Evolutionary conservation across 768 basidiomycete genomes (phyloP), one percentile per base, ranked within the genome.

Genomic region (Leccinum truebloodii): DNA sequence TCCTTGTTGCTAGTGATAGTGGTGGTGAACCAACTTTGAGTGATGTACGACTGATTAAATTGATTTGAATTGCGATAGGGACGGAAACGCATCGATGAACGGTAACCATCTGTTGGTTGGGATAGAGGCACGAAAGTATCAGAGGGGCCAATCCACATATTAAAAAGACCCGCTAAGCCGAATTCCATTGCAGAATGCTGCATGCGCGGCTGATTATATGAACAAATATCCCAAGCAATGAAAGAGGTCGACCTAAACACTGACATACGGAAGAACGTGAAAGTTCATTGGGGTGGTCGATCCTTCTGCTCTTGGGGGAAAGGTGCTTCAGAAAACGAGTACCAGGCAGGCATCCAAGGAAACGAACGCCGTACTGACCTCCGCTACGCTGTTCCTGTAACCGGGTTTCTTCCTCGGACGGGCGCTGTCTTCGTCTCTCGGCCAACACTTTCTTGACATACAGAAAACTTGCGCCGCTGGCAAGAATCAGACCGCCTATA

Each of bases 391-490:
- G 64, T 54, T 65, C 71, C 22, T 44, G 59, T 30, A 59, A 4
- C 34, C 37, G 67, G 54, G 65, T 65, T 32, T 63, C 59, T 22
- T 73, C 59, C 12, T 65, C 64, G 56, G 63, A 30, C 9, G 30
- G 57, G 12, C 34, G 65, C 30, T 57, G 72, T 54, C 66, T 62
- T 54, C 73, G 66, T 39, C 74, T 69, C 13, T 67, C 62, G 6
- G 49, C 63, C 63, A 74, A 59, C 26, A 73, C 57, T 16, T 59
- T 73, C 55, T 74, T 74, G 57, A 71, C 73, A 26, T 69, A 73
- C 41, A 74, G 52, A 59, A 74, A 74, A 49, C 73, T 66, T 0
- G 63, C 70, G 16, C 73, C 73, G 10, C 67, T 73, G 3, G 63
- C 64, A 30, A 74, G 60, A 54, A 71, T 68, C 53, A 74, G 53